These are phyloP conservation scores for Cercospora sp. DNA, from an alignment of 2,329 filamentous ascomycete genomes.

Conservation along the genomic window DNA sequence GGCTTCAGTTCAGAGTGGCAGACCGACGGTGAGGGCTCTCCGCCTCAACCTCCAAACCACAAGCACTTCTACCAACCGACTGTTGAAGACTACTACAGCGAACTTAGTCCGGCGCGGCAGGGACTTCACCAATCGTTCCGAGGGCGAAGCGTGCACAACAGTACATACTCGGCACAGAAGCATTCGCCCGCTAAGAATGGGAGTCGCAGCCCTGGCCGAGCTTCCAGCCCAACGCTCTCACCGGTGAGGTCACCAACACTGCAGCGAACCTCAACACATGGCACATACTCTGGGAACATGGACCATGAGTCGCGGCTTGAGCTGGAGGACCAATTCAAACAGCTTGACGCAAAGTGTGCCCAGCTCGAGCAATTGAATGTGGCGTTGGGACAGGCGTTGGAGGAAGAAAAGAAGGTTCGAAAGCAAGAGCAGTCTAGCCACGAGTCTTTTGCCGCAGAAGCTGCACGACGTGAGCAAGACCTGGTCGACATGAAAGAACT, in stretches of 20 bases:
- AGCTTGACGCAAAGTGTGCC: constrained; percentile 31
- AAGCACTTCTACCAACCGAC: constrained; percentile 39
- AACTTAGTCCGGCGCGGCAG: constrained; percentile 35
- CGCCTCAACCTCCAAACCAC: constrained; percentile 32
- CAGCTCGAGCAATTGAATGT: constrained; percentile 35
- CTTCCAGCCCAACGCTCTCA: constrained; percentile 37
- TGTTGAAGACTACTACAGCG: constrained; percentile 40
- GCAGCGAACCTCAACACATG: constrained; percentile 22
- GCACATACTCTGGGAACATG: constrained; percentile 9
- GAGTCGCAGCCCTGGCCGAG: constrained; percentile 29
- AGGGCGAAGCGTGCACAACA: constrained; percentile 16
- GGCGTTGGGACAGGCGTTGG: constrained; percentile 29
- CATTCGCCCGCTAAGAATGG: constrained; percentile 20
- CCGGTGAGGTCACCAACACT: constrained; percentile 32
- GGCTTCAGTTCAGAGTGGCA: constrained; percentile 36
- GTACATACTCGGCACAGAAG: constrained; percentile 4
- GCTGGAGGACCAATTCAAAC: constrained; percentile 29
- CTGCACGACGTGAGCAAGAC: constrained; percentile 29
- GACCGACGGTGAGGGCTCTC: constrained; percentile 33
- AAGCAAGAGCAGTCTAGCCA: constrained; percentile 27
- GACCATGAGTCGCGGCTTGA: constrained; percentile 23
- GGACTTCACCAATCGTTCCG: constrained; percentile 14
- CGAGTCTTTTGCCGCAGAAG: constrained; percentile 26
- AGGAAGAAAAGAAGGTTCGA: constrained; percentile 31
- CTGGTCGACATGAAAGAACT: constrained; percentile 31